phyloP scores from a whole-genome alignment of 139 green algal genomes.

The Auxenochlorella pyrenoidosa region DNA sequence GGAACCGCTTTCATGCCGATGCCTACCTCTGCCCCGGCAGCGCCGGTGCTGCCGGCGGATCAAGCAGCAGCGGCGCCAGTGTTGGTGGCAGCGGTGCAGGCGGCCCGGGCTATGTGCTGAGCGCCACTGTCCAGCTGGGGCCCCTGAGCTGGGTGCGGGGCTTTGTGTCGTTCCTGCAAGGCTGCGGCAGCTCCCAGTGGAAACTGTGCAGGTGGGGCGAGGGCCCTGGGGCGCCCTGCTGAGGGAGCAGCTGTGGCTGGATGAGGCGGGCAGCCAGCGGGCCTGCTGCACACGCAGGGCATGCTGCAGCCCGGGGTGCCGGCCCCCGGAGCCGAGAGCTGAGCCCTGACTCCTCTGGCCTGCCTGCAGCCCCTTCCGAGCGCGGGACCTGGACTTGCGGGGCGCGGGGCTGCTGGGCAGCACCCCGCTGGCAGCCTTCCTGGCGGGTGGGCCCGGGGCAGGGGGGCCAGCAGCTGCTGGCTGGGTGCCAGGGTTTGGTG shows the following conservation, averaged over 20 bases:
- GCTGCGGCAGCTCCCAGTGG: neutral
- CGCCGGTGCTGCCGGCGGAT: no score
- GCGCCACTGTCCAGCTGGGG: constrained; percentile 11
- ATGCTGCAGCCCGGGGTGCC: no score
- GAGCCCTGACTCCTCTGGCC: no score
- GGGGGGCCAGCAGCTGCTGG: no score
- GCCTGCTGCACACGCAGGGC: no score
- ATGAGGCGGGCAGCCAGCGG: no score
- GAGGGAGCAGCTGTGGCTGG: neutral
- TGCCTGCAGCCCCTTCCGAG: neutral
- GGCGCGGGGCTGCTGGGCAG: neutral
- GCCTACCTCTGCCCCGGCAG: neutral
- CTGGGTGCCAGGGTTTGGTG: no score
- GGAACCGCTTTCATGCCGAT: neutral
- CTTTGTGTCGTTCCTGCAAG: constrained; percentile 6
- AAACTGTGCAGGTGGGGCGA: constrained; percentile 18
- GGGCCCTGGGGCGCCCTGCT: no score
- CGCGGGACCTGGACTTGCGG: neutral
- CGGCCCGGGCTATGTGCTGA: constrained; percentile 2
- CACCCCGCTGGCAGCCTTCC: neutral
- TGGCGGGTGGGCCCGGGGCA: neutral
- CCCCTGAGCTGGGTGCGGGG: constrained; percentile 21
- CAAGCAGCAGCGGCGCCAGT: neutral
- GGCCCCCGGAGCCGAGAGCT: no score
- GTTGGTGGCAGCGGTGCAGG: neutral